phyloP scores from a whole-genome alignment of 805 yeast species.

The Wickerhamomyces strasburgensis region DNA sequence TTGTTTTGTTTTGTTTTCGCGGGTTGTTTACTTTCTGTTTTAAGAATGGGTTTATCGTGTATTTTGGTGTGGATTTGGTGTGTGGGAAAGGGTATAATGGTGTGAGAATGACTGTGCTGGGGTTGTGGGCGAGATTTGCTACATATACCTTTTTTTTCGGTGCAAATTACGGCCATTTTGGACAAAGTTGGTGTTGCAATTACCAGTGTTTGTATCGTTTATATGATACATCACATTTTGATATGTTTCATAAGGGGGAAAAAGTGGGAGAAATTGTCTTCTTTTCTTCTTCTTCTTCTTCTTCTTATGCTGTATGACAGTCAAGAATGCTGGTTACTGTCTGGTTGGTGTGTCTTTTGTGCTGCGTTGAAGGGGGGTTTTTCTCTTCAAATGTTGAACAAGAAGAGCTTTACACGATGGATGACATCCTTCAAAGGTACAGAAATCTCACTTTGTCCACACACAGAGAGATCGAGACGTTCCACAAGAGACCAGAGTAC shows the following conservation, averaged over 20 bases:
- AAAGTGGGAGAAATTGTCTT: too few species aligned
- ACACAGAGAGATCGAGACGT: slow-evolving; percentile 9
- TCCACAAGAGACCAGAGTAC: slow-evolving; percentile 7
- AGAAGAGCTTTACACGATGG: slow-evolving; percentile 12
- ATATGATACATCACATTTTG: slow-evolving; percentile 1
- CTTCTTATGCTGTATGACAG: not conserved
- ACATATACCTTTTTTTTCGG: too few species aligned
- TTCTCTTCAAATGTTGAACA: not conserved
- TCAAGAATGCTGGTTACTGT: too few species aligned
- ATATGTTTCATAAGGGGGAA: not conserved
- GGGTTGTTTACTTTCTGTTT: not conserved
- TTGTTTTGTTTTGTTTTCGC: not conserved
- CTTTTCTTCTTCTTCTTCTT: not conserved
- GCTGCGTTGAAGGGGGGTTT: not conserved
- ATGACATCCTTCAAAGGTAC: slow-evolving; percentile 17
- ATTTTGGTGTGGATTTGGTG: too few species aligned
- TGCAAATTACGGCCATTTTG: too few species aligned
- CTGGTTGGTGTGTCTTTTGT: not conserved
- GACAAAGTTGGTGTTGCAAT: too few species aligned
- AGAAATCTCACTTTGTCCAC: slow-evolving; percentile 12
- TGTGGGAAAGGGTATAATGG: too few species aligned
- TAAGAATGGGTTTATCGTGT: not conserved
- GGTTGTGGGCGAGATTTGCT: too few species aligned
- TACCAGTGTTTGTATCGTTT: not conserved
- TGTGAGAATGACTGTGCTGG: too few species aligned